Evolutionary conservation across 106 monocot genomes (phyloP).

Genomic region (Dendrobium officinale): DNA sequence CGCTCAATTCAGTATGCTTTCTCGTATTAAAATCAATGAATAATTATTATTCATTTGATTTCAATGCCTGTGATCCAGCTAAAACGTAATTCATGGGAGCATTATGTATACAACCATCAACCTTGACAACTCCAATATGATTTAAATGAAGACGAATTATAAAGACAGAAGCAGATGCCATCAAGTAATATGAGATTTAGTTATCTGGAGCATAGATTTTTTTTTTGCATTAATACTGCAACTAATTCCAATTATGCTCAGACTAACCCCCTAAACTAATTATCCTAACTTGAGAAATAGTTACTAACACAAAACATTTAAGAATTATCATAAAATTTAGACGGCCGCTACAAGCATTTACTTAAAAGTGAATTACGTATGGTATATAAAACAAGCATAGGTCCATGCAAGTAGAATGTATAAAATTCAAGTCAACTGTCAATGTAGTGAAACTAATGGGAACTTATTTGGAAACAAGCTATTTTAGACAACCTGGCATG

Average conservation of each 20-base stretch:
- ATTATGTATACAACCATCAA: too few relatives aligned
- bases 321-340: not conserved
- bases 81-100: too few relatives aligned
- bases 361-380: not conserved
- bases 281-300: not conserved
- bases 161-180: not conserved
- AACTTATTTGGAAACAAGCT: not conserved
- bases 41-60: too few relatives aligned
- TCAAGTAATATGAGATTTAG: not conserved
- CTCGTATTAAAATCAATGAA: too few relatives aligned
- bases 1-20: too few relatives aligned
- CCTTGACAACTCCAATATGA: not conserved
- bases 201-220: not conserved
- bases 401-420: not conserved
- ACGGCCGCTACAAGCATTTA: not conserved
- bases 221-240: not conserved
- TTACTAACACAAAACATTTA: not conserved
- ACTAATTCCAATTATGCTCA: not conserved
- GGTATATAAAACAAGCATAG: not conserved
- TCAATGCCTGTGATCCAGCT: too few relatives aligned
- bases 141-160: not conserved
- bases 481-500: constrained; percentile 56
- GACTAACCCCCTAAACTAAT: not conserved
- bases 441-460: not conserved
- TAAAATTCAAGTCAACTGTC: not conserved